Evolutionary conservation across 2,329 filamentous ascomycete species (phyloP).

Genomic region (Fusarium tuaranense): DNA sequence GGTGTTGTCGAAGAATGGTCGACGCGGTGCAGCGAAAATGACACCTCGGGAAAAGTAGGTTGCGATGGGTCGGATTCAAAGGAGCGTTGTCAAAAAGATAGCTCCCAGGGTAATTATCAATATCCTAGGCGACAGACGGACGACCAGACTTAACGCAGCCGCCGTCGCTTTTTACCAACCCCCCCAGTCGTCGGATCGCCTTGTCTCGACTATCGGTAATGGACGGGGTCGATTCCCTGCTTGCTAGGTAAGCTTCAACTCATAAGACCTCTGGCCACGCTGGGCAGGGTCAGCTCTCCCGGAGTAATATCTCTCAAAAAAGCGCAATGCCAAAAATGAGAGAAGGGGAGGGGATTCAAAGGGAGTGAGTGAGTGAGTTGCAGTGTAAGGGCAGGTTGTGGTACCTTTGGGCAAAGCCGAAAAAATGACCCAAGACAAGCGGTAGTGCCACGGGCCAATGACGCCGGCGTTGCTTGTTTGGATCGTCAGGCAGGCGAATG

Average conservation of each 20-base stretch:
- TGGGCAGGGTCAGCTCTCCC: conserved; percentile 18
- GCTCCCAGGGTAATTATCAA: conserved; percentile 32
- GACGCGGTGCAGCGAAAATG: conserved; percentile 3
- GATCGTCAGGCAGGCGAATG: conserved; percentile 43
- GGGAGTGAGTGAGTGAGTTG: conserved; percentile 25
- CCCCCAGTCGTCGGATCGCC: conserved; percentile 36
- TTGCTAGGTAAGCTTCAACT: conserved; percentile 28
- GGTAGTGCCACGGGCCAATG: conserved; percentile 41
- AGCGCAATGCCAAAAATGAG: conserved; percentile 9
- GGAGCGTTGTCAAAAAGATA: conserved; percentile 28
- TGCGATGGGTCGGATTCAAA: conserved; percentile 23
- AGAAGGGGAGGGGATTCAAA: conserved; percentile 14
- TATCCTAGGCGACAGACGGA: conserved; percentile 26
- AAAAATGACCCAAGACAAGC: conserved; percentile 30
- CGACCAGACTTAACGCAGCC: conserved; percentile 14
- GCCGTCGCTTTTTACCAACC: conserved; percentile 36
- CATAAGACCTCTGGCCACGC: conserved; percentile 17
- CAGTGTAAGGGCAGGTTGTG: conserved; percentile 21
- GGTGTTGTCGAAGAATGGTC: conserved; percentile 7
- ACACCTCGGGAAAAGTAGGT: conserved; percentile 14
- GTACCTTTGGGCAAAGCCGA: conserved; percentile 17
- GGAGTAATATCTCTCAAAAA: conserved; percentile 5
- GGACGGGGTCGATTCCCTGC: conserved; percentile 18
- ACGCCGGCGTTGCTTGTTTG: conserved; percentile 41
- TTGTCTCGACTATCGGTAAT: conserved; percentile 10